Conservation (phyloP, 495 filamentous ascomycete genomes). For the Podospora bellae-mahoneyi region DNA sequence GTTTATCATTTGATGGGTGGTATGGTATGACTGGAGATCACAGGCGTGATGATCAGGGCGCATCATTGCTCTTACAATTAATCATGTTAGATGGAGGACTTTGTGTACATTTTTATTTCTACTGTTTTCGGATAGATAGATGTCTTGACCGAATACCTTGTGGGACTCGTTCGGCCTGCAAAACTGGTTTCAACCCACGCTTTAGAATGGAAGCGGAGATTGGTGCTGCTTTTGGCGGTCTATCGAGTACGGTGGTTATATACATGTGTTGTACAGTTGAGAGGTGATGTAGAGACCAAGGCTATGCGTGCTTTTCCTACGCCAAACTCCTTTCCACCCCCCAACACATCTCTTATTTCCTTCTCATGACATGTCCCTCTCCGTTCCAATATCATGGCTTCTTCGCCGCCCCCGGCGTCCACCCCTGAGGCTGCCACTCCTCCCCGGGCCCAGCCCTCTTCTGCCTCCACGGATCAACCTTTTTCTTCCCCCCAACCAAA, state of each 20-base stretch:
- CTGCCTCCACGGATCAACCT: constrained; percentile 60
- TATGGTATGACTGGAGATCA: not conserved
- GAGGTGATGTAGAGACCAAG: not conserved
- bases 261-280: not conserved
- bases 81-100: not conserved
- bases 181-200: not conserved
- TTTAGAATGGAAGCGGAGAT: not conserved
- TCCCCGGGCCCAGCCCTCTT: constrained; percentile 55
- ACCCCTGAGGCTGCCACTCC: constrained; percentile 72
- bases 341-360: not conserved
- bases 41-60: not conserved
- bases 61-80: not conserved
- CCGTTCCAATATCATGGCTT: constrained; percentile 18
- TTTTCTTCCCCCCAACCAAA: constrained; percentile 16
- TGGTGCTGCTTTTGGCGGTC: not conserved
- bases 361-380: not conserved
- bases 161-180: not conserved
- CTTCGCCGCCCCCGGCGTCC: constrained; percentile 53
- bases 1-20: not conserved
- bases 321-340: not conserved
- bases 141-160: not conserved
- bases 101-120: not conserved
- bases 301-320: not conserved
- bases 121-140: not conserved
- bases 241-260: not conserved